A percentile compares a stretch with the other conserved stretches of the same genome.
These are phyloP conservation scores for Sphaerostilbella broomeana DNA, from an alignment of 2,329 filamentous ascomycete genomes.

Conservation along the genomic window DNA sequence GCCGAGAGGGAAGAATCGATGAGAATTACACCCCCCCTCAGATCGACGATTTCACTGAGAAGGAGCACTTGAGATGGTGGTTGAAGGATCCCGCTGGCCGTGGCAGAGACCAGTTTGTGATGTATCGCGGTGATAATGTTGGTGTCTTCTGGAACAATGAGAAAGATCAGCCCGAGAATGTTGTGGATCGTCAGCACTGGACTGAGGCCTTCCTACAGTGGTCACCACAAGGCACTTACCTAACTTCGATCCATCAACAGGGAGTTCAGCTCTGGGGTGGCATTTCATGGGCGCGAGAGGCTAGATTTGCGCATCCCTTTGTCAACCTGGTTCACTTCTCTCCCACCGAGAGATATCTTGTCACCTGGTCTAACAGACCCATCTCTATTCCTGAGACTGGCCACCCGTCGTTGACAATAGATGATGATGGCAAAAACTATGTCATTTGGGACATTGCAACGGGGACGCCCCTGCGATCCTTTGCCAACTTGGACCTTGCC, in stretches of 20 bases:
- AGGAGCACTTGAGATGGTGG: slow-evolving; percentile 93
- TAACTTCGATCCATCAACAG: slow-evolving; percentile 91
- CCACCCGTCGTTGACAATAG: slow-evolving; percentile 74
- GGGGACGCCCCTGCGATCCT: slow-evolving; percentile 82
- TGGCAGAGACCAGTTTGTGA: slow-evolving; percentile 89
- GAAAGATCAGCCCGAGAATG: slow-evolving; percentile 76
- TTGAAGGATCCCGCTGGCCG: slow-evolving; percentile 72
- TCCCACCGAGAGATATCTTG: slow-evolving; percentile 83
- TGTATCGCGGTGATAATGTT: slow-evolving; percentile 87
- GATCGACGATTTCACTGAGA: slow-evolving; percentile 79
- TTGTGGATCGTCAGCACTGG: slow-evolving; percentile 93
- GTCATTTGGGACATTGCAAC: slow-evolving; percentile 97
- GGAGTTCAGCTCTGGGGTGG: slow-evolving; percentile 98
- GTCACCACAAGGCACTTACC: slow-evolving; percentile 90
- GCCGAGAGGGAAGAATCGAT: slow-evolving; percentile 85
- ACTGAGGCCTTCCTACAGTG: slow-evolving; percentile 97
- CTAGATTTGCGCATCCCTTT: slow-evolving; percentile 88
- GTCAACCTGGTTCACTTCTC: slow-evolving; percentile 97
- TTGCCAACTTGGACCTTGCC: slow-evolving; percentile 79
- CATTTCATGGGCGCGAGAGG: slow-evolving; percentile 78
- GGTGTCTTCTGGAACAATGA: slow-evolving; percentile 99
- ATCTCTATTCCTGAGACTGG: slow-evolving; percentile 86
- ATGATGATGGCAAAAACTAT: slow-evolving; percentile 99
- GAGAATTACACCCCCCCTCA: slow-evolving; percentile 81
- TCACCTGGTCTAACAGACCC: slow-evolving; percentile 92